Percentiles rank a stretch among this genome's conserved stretches.
Evolutionary conservation across 768 basidiomycete species (phyloP).

Genomic region (Collybia sp.): DNA sequence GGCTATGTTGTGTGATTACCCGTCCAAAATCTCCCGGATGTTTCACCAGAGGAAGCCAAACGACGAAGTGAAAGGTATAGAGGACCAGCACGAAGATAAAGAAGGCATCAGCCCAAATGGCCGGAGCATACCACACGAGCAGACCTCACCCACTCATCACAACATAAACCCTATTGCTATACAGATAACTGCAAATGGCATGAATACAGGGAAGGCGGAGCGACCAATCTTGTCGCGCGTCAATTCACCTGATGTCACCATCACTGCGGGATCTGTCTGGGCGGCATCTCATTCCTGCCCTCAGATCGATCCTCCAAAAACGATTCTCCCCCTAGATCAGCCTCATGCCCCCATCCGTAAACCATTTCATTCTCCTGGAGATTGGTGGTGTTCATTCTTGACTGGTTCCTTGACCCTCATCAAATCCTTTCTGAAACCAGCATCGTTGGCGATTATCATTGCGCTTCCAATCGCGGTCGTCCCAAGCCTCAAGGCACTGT

Average conservation of each 20-base stretch:
- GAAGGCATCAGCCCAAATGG: background rate
- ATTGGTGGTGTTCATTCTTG: constrained; percentile 3
- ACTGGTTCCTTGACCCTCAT: constrained; percentile 15
- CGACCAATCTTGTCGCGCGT: background rate
- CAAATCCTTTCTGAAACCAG: constrained; percentile 37
- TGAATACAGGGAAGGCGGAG: constrained; percentile 2
- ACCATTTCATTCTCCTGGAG: background rate
- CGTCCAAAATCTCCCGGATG: constrained; percentile 9
- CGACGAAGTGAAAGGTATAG: background rate
- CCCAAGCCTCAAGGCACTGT: constrained; percentile 55
- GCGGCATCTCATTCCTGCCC: background rate
- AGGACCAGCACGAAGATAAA: background rate
- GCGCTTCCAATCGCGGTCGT: constrained; percentile 54
- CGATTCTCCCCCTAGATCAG: background rate
- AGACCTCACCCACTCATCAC: constrained; percentile 17
- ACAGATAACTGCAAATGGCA: constrained; percentile 9
- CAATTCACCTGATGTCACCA: constrained; percentile 5
- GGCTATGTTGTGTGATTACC: constrained; percentile 13
- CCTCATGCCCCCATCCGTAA: background rate
- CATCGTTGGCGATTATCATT: constrained; percentile 48
- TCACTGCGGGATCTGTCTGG: background rate
- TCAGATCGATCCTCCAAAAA: background rate
- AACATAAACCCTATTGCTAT: constrained; percentile 18
- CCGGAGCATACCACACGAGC: background rate
- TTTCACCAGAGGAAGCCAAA: background rate